A percentile compares a stretch with the other conserved stretches of the same genome.
Conservation (phyloP, 108 stramenopile species). For the Cylindrotheca fusiformis region DNA sequence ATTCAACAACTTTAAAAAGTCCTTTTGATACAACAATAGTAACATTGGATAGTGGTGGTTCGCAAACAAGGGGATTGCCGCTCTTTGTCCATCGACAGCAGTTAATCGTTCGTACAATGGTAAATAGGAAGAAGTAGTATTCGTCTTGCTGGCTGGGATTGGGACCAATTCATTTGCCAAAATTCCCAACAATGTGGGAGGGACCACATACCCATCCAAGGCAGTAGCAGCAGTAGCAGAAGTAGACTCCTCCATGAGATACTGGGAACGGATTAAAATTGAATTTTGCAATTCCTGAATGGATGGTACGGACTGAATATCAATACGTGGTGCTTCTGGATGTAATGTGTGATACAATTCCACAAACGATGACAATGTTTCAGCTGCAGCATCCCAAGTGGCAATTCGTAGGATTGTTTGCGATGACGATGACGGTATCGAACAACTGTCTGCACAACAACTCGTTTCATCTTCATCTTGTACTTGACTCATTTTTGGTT, state of each 20-base stretch:
- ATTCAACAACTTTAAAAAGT: slow-evolving; percentile 23
- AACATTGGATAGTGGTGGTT: slow-evolving; percentile 24
- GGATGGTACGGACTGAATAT: slow-evolving; percentile 7
- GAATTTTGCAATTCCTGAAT: slow-evolving; percentile 22
- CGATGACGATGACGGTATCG: background rate
- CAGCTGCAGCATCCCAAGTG: slow-evolving; percentile 8
- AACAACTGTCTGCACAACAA: background rate
- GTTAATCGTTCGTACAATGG: slow-evolving; percentile 32
- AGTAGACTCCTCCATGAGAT: background rate
- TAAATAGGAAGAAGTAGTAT: slow-evolving; percentile 7
- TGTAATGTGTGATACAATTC: slow-evolving; percentile 5
- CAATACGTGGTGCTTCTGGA: slow-evolving; percentile 7
- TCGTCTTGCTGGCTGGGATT: background rate
- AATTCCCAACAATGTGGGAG: slow-evolving; percentile 24
- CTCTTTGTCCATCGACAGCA: slow-evolving; percentile 24
- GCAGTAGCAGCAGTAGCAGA: background rate
- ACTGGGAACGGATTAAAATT: too few relatives aligned
- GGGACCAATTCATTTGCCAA: background rate
- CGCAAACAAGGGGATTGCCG: slow-evolving; percentile 26
- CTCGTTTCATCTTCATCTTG: slow-evolving; percentile 1
- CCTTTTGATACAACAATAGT: slow-evolving; percentile 42
- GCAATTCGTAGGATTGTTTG: slow-evolving; percentile 7
- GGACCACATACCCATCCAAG: slow-evolving; percentile 31
- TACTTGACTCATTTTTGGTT: too few relatives aligned
- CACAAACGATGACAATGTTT: slow-evolving; percentile 12